Percentiles rank a stretch among this genome's conserved stretches.
Conservation (phyloP, 371 early-diverging fungal species). For the Haplosporangium sp. region DNA sequence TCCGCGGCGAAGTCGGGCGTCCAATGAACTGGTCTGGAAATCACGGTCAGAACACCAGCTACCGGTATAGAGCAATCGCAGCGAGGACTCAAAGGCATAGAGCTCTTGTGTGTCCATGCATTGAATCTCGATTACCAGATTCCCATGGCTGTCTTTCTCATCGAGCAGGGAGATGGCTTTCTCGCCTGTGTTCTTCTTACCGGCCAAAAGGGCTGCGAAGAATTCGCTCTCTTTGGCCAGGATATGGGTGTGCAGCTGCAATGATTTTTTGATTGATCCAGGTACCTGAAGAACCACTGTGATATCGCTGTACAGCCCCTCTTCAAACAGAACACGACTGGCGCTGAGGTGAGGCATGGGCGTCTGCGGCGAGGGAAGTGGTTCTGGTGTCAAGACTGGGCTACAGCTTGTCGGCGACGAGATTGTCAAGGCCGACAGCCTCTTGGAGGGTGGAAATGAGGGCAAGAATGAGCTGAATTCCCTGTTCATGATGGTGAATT, state of each 20-base stretch:
- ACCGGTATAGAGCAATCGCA: constrained; percentile 51
- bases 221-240: constrained; percentile 48
- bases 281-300: constrained; percentile 38
- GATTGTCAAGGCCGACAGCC: constrained; percentile 41
- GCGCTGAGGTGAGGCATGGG: constrained; percentile 53
- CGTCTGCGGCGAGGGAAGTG: background rate
- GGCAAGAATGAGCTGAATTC: constrained; percentile 52
- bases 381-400: constrained; percentile 44
- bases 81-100: constrained; percentile 46
- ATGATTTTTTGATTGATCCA: constrained; percentile 36
- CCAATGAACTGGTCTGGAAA: constrained; percentile 44
- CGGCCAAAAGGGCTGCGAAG: constrained; percentile 38
- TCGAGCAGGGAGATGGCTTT: constrained; percentile 37
- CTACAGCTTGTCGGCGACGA: constrained; percentile 36
- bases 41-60: constrained; percentile 53
- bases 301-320: constrained; percentile 52
- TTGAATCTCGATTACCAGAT: constrained; percentile 46
- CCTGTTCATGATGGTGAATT: constrained; percentile 12
- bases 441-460: constrained; percentile 48
- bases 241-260: constrained; percentile 40
- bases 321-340: constrained; percentile 51
- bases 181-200: constrained; percentile 23
- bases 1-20: constrained; percentile 50
- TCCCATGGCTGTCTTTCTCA: constrained; percentile 30
- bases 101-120: constrained; percentile 45